Percentiles rank a stretch among this genome's conserved stretches.
Conservation (phyloP, 768 basidiomycete species). For the Collybia sordida region DNA sequence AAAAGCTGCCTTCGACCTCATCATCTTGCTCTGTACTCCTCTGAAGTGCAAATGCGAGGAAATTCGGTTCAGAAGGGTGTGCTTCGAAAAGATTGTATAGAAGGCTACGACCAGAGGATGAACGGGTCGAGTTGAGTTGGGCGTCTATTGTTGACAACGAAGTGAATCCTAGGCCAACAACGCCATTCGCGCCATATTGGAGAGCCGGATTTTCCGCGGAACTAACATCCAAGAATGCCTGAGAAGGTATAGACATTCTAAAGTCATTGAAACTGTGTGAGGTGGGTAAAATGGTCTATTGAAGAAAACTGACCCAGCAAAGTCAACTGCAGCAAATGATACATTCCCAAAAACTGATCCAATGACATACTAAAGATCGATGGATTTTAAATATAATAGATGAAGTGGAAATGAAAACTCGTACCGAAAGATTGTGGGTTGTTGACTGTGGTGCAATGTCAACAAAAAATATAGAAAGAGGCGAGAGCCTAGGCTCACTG, state of each 20-base stretch:
- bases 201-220: conserved; percentile 71
- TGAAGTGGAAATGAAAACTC: conserved; percentile 11
- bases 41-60: conserved; percentile 75
- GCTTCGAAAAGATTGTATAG: conserved; percentile 75
- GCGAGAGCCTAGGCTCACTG: conserved; percentile 35
- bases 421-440: conserved; percentile 64
- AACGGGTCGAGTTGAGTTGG: conserved; percentile 53
- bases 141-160: conserved; percentile 73
- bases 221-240: conserved; percentile 70
- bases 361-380: conserved; percentile 64
- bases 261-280: neutral
- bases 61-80: conserved; percentile 74
- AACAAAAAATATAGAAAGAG: conserved; percentile 4
- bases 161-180: conserved; percentile 78
- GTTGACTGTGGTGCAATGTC: conserved; percentile 30
- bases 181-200: conserved; percentile 67
- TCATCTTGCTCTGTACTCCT: conserved; percentile 51
- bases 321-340: conserved; percentile 59
- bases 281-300: neutral
- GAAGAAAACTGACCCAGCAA: conserved; percentile 58
- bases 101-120: conserved; percentile 63
- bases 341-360: conserved; percentile 76
- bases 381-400: conserved; percentile 2
- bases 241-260: conserved; percentile 63
- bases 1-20: conserved; percentile 65